Evolutionary conservation across 2,329 filamentous ascomycete genomes (phyloP).

Genomic region (Esteya vermicola): DNA sequence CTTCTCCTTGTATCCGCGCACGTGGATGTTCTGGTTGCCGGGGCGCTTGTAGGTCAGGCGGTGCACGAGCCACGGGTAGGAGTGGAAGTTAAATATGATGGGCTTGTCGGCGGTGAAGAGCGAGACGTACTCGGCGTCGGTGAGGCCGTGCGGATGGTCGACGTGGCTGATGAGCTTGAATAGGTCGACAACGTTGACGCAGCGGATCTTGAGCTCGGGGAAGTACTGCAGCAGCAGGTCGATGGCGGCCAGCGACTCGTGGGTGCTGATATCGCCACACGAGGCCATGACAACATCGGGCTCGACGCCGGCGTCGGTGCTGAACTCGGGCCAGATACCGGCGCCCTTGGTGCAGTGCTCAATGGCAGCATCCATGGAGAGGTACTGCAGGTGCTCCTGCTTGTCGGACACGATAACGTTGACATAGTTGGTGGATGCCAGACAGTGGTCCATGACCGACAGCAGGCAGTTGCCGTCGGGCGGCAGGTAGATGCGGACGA

Average conservation of each 20-base stretch:
- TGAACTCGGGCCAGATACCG: slow-evolving; percentile 66
- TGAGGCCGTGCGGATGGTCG: slow-evolving; percentile 62
- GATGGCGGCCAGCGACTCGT: slow-evolving; percentile 61
- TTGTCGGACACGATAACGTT: slow-evolving; percentile 72
- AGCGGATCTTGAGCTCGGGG: slow-evolving; percentile 60
- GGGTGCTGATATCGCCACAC: slow-evolving; percentile 61
- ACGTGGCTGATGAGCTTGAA: slow-evolving; percentile 61
- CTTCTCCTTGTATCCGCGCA: slow-evolving; percentile 71
- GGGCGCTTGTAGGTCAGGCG: slow-evolving; percentile 62
- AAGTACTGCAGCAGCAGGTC: slow-evolving; percentile 59
- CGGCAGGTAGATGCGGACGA: slow-evolving; percentile 68
- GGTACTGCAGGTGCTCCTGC: slow-evolving; percentile 62
- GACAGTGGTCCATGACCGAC: slow-evolving; percentile 62
- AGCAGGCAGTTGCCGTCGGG: slow-evolving; percentile 69
- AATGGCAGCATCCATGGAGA: slow-evolving; percentile 58
- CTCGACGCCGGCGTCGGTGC: slow-evolving; percentile 52
- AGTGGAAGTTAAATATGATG: slow-evolving; percentile 75
- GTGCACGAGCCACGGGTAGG: slow-evolving; percentile 69
- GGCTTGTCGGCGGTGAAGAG: slow-evolving; percentile 61
- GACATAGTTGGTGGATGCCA: slow-evolving; percentile 62
- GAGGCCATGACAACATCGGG: slow-evolving; percentile 65
- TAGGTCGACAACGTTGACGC: slow-evolving; percentile 67
- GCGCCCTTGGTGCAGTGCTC: slow-evolving; percentile 67
- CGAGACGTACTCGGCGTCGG: slow-evolving; percentile 48
- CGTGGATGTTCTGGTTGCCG: slow-evolving; percentile 52